Percentiles rank a stretch among this genome's conserved stretches.
These are phyloP conservation scores for Hibiscus trionum DNA, from an alignment of 345 rosid species.

Conservation along the genomic window DNA sequence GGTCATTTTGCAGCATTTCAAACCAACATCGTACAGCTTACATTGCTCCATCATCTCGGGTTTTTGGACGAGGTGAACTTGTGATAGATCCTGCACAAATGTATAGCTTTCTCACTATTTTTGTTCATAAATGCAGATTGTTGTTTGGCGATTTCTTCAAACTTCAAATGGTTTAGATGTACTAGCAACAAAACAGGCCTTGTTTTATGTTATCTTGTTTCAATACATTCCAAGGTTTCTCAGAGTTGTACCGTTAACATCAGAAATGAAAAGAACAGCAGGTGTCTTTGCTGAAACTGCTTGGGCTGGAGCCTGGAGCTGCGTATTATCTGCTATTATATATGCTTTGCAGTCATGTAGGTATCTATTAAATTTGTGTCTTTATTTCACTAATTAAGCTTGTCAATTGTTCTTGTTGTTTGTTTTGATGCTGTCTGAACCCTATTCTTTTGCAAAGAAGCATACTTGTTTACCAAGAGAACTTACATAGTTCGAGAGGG, in stretches of 20 bases:
- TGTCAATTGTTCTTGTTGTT: background rate
- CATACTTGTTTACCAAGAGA: constrained; percentile 46
- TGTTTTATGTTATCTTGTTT: constrained; percentile 54
- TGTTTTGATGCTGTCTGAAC: constrained; percentile 8
- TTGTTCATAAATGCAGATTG: constrained; percentile 44
- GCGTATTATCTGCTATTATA: constrained; percentile 82
- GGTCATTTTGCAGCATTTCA: too few species aligned
- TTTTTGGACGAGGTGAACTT: too few species aligned
- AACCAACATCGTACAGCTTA: too few species aligned
- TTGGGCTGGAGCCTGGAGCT: constrained; percentile 99
- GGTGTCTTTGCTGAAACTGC: constrained; percentile 97
- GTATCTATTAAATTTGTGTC: constrained; percentile 14
- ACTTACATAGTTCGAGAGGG: constrained; percentile 88
- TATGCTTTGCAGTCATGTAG: constrained; percentile 99
- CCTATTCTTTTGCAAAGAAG: background rate
- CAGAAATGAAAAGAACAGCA: constrained; percentile 89
- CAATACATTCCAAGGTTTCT: constrained; percentile 59
- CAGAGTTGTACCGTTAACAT: constrained; percentile 56
- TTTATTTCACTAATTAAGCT: background rate
- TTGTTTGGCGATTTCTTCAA: constrained; percentile 75
- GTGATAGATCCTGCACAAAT: too few species aligned
- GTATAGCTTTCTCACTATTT: constrained; percentile 7
- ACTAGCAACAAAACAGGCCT: constrained; percentile 61
- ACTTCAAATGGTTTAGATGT: constrained; percentile 70
- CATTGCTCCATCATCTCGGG: too few species aligned